phyloP scores from a whole-genome alignment of 2,329 filamentous ascomycete genomes.

The Monilinia aucupariae region DNA sequence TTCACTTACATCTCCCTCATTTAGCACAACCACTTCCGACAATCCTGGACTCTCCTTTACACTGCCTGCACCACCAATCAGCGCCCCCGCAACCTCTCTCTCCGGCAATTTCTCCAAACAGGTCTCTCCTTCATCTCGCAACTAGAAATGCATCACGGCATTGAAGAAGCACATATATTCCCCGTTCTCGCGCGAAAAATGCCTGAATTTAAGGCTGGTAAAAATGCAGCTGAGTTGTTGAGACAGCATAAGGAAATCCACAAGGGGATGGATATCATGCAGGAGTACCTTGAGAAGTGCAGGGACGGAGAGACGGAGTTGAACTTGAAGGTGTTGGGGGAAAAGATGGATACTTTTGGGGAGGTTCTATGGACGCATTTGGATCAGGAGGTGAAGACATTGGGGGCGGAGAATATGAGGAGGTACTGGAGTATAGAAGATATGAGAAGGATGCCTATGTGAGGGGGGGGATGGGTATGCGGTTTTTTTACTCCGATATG shows the following conservation, averaged over 20 bases:
- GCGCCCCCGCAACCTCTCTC: slow-evolving; percentile 58
- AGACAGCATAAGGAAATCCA: slow-evolving; percentile 77
- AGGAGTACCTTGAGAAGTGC: slow-evolving; percentile 60
- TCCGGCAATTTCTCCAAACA: slow-evolving; percentile 61
- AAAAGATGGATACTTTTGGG: slow-evolving; percentile 72
- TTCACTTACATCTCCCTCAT: not conserved
- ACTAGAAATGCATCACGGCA: slow-evolving; percentile 71
- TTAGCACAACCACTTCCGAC: slow-evolving; percentile 72
- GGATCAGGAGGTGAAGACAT: slow-evolving; percentile 72
- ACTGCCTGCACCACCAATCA: slow-evolving; percentile 54
- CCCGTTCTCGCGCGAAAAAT: slow-evolving; percentile 70
- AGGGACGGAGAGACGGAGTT: slow-evolving; percentile 56
- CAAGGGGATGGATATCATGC: slow-evolving; percentile 61
- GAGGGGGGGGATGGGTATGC: slow-evolving; percentile 12
- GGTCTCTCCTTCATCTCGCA: slow-evolving; percentile 66
- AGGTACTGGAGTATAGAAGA: slow-evolving; percentile 74
- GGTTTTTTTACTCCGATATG: not conserved
- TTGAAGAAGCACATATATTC: slow-evolving; percentile 80
- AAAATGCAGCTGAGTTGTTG: slow-evolving; percentile 57
- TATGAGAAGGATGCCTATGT: slow-evolving; percentile 66
- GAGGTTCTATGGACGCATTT: slow-evolving; percentile 75
- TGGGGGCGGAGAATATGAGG: slow-evolving; percentile 84
- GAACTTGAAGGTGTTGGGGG: slow-evolving; percentile 55
- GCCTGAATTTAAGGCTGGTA: slow-evolving; percentile 60
- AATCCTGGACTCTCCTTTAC: slow-evolving; percentile 67